Evolutionary conservation across 805 yeast species (phyloP).

Genomic region (Barnettozyma siamensis): DNA sequence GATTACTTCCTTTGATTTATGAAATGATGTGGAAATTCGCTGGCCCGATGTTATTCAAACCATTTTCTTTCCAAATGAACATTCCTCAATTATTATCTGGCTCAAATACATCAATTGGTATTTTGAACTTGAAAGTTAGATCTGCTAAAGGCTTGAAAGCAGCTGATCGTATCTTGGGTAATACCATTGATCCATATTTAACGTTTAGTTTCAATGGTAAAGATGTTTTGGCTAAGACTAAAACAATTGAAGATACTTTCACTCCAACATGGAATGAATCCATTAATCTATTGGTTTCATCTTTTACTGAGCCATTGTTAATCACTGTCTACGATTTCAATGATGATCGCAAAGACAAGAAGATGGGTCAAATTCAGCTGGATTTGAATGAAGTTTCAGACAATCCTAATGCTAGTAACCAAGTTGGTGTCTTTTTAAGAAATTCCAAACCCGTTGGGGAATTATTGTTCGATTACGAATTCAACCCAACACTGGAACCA

Average conservation of each 20-base stretch:
- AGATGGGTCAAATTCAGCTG: slow-evolving; percentile 69
- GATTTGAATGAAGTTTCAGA: slow-evolving; percentile 63
- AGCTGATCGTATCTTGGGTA: slow-evolving; percentile 57
- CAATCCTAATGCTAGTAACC: slow-evolving; percentile 42
- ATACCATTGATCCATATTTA: slow-evolving; percentile 87
- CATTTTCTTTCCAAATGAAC: slow-evolving; percentile 89
- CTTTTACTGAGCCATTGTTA: slow-evolving; percentile 77
- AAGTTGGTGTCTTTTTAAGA: slow-evolving; percentile 57
- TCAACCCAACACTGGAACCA: slow-evolving; percentile 64
- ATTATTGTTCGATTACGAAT: slow-evolving; percentile 62
- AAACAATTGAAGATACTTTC: slow-evolving; percentile 58
- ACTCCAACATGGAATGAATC: slow-evolving; percentile 85
- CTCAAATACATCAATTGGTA: slow-evolving; percentile 83
- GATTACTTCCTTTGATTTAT: slow-evolving; percentile 73
- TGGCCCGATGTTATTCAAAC: slow-evolving; percentile 85
- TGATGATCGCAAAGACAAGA: slow-evolving; percentile 72
- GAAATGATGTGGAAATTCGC: slow-evolving; percentile 80
- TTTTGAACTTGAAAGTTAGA: slow-evolving; percentile 62
- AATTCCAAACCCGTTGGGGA: slow-evolving; percentile 83
- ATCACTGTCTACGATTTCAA: slow-evolving; percentile 73
- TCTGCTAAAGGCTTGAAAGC: slow-evolving; percentile 66
- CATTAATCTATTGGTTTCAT: slow-evolving; percentile 58
- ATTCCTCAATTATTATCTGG: slow-evolving; percentile 88
- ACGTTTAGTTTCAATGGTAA: slow-evolving; percentile 56
- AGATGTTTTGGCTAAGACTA: slow-evolving; percentile 59